Conservation (phyloP, 1,284 basidiomycete species). For the Trichosporon asahii region DNA sequence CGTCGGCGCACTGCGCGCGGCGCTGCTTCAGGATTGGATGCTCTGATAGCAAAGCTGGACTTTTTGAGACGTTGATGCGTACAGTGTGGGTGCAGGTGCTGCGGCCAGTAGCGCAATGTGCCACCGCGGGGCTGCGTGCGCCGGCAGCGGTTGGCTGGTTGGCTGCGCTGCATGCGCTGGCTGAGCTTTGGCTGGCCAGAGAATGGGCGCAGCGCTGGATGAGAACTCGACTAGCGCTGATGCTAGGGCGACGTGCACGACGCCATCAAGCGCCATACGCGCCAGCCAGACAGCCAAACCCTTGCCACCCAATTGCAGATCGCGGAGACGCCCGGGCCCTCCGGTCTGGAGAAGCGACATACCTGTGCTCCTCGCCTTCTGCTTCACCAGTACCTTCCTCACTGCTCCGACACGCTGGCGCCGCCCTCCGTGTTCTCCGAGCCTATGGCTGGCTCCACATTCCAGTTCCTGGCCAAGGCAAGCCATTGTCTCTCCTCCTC, state of each 20-base stretch:
- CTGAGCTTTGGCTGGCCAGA: background rate
- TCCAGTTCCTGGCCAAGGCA: conserved; percentile 22
- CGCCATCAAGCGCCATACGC: background rate
- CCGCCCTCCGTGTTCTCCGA: background rate
- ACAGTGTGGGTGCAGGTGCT: background rate
- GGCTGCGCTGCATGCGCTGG: no score
- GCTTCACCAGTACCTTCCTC: background rate
- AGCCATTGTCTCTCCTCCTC: conserved; percentile 19
- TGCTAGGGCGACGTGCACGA: background rate
- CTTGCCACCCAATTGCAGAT: conserved; percentile 2
- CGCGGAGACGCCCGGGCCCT: background rate
- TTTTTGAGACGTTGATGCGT: background rate
- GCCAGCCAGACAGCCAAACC: no score
- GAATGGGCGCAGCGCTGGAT: no score
- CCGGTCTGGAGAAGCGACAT: background rate
- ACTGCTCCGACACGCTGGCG: background rate
- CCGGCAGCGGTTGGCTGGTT: background rate
- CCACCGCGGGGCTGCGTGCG: background rate
- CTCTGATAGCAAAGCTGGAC: background rate
- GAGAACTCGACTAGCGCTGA: background rate
- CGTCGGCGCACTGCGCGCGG: background rate
- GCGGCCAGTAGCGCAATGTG: background rate
- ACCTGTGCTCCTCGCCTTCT: background rate
- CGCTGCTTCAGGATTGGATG: background rate
- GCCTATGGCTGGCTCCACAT: conserved; percentile 19